These are phyloP conservation scores for Drechslera avenae DNA, from an alignment of 2,329 filamentous ascomycete species.

Conservation along the genomic window DNA sequence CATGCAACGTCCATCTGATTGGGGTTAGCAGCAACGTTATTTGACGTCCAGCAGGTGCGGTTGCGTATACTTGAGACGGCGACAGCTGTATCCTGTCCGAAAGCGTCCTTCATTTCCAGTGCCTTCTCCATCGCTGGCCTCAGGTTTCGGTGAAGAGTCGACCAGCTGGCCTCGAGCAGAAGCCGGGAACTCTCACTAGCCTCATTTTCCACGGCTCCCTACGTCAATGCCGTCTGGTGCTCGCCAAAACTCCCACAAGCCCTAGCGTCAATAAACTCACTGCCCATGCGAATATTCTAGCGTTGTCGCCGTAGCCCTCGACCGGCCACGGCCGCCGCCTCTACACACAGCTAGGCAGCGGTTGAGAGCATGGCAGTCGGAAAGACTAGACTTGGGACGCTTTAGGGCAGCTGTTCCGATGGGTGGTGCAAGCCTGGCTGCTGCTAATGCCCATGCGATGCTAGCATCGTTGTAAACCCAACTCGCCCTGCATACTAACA, in stretches of 20 bases:
- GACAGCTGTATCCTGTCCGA: conserved; percentile 21
- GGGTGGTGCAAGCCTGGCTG: no score
- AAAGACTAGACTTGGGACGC: background rate
- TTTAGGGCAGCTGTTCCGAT: conserved; percentile 5
- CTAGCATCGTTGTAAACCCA: background rate
- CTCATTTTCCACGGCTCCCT: conserved; percentile 1
- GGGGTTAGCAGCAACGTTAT: conserved; percentile 23
- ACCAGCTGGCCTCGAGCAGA: background rate
- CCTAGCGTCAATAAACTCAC: conserved; percentile 8
- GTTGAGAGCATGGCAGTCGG: background rate
- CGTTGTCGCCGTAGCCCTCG: background rate
- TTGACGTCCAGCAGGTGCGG: conserved; percentile 13
- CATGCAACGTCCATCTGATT: conserved; percentile 14
- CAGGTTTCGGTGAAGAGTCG: conserved; percentile 16
- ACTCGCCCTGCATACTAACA: background rate
- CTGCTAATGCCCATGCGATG: no score
- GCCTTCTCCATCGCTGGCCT: conserved; percentile 9
- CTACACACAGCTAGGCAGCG: conserved; percentile 1
- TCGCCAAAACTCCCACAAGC: no score
- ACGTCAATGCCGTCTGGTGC: conserved; percentile 6
- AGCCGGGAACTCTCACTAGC: conserved; percentile 1
- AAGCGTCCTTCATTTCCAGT: conserved; percentile 14
- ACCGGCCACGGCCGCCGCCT: background rate
- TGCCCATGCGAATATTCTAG: conserved; percentile 10
- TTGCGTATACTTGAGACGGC: conserved; percentile 31